phyloP scores from a whole-genome alignment of 1,139 yeast species.

The Diutina neorugosa region DNA sequence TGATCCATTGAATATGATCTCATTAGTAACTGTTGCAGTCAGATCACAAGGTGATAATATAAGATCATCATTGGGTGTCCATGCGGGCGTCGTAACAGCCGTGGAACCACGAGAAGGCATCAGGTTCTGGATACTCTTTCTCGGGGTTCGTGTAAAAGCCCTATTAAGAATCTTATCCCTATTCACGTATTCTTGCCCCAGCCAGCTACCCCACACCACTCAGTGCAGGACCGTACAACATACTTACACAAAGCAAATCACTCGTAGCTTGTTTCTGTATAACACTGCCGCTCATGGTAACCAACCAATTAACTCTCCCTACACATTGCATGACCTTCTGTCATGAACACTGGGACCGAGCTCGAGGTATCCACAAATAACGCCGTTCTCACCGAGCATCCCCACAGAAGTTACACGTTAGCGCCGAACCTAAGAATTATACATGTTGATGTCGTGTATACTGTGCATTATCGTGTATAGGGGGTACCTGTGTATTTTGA shows the following conservation, averaged over 20 bases:
- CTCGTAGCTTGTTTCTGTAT: background rate
- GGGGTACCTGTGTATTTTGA: no score
- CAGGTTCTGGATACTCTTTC: background rate
- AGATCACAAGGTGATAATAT: constrained; percentile 2
- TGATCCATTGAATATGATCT: constrained; percentile 1
- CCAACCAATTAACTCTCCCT: background rate
- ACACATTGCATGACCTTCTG: background rate
- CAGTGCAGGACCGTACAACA: background rate
- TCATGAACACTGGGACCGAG: background rate
- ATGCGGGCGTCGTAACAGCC: background rate
- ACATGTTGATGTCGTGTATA: no score
- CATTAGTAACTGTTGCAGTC: constrained; percentile 2
- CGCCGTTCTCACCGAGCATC: background rate
- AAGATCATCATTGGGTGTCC: background rate
- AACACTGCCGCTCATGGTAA: background rate
- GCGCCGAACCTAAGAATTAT: no score
- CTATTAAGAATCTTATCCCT: background rate
- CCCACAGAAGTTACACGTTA: background rate
- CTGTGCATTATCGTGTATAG: no score
- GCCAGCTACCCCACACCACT: background rate
- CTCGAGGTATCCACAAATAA: background rate
- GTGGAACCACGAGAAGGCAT: background rate
- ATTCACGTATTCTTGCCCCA: background rate
- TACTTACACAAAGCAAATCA: background rate
- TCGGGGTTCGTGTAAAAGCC: background rate